A percentile compares a stretch with the other conserved stretches of the same genome.
These are phyloP conservation scores for Calonectria honghensis DNA, from an alignment of 2,329 filamentous ascomycete genomes.

Conservation along the genomic window DNA sequence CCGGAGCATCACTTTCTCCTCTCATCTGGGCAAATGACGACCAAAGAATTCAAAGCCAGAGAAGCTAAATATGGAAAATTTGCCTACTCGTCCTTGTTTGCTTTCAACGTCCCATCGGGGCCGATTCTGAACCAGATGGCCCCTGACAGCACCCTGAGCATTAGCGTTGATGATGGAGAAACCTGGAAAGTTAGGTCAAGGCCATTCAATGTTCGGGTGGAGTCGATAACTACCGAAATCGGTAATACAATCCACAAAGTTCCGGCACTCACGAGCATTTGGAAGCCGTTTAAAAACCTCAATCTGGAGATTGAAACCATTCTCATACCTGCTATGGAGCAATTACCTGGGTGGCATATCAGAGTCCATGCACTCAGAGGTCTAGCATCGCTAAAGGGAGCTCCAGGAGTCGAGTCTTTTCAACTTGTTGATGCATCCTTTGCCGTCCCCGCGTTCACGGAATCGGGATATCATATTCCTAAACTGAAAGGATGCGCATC, in stretches of 20 bases:
- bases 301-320: conserved; percentile 46
- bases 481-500: not conserved
- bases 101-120: conserved; percentile 63
- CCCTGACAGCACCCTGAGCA: conserved; percentile 51
- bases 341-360: conserved; percentile 54
- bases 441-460: conserved; percentile 30
- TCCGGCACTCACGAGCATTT: conserved; percentile 37
- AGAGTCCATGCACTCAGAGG: conserved; percentile 44
- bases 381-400: not conserved
- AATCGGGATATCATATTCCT: conserved; percentile 30
- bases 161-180: conserved; percentile 53
- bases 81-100: conserved; percentile 66
- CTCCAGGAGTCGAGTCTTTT: not conserved
- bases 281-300: conserved; percentile 51
- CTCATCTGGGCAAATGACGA: conserved; percentile 42
- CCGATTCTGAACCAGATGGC: conserved; percentile 50
- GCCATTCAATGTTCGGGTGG: not conserved
- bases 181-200: conserved; percentile 50
- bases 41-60: conserved; percentile 37
- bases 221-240: not conserved
- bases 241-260: not conserved
- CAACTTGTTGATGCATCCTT: conserved; percentile 40
- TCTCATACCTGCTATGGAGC: conserved; percentile 44
- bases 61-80: conserved; percentile 65
- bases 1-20: conserved; percentile 41